These are phyloP conservation scores for Babesia divergens DNA, from an alignment of 169 alveolate genomes.

Conservation along the genomic window DNA sequence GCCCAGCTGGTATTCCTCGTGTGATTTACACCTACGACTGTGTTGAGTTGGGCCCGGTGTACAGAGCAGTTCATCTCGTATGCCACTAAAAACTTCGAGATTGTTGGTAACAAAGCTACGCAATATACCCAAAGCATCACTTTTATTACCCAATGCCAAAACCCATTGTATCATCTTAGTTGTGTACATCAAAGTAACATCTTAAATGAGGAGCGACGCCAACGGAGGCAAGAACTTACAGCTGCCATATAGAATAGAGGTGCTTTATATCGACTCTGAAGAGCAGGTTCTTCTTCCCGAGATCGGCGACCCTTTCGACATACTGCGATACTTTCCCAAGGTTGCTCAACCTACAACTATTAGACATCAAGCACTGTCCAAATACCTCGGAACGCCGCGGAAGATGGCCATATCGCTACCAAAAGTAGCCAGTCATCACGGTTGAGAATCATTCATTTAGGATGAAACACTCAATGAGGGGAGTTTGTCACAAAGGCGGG, in stretches of 20 bases:
- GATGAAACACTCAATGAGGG: too few relatives aligned
- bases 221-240: constrained; percentile 5
- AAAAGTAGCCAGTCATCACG: background rate
- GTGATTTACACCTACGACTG: constrained; percentile 40
- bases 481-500: too few relatives aligned
- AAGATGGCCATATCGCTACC: background rate
- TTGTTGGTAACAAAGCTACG: too few relatives aligned
- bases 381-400: constrained; percentile 7
- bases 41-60: background rate
- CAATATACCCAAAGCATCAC: too few relatives aligned
- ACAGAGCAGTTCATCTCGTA: too few relatives aligned
- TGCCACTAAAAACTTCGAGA: too few relatives aligned
- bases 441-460: background rate
- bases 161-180: too few relatives aligned
- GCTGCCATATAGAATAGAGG: constrained; percentile 55
- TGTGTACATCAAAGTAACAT: too few relatives aligned
- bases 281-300: constrained; percentile 58
- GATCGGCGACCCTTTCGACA: constrained; percentile 58
- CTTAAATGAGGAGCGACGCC: background rate
- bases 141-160: too few relatives aligned
- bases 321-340: constrained; percentile 54
- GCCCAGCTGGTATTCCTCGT: constrained; percentile 49
- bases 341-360: constrained; percentile 32
- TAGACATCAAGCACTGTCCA: background rate
- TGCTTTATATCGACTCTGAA: constrained; percentile 55